Base-by-base conservation (phyloP, 768 basidiomycete genomes). In the Amanita rubescens region DNA sequence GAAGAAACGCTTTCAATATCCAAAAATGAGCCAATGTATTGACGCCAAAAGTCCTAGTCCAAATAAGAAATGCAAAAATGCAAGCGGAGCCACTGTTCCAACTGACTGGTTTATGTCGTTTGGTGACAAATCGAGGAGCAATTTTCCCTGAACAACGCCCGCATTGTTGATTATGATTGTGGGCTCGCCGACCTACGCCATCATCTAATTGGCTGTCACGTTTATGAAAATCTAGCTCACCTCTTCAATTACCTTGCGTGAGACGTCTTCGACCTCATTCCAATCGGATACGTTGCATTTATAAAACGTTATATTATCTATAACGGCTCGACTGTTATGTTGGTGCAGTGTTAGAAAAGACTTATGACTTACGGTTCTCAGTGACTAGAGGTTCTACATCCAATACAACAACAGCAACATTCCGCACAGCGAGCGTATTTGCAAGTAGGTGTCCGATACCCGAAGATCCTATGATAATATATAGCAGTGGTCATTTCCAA, bases 131-230 rank as follows among this genome's bases (percentile, higher is more conserved):
- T 97, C 94, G 11, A 94, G 70, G 30, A 99, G 70, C 2, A 84
- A 70, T 61, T 94, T 94, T 22, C 94, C 93, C 69, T 94, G 90
- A 22, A 89, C 90, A 54, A 96, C 84, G 17, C 94, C 96, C 0
- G 95, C 96, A 63, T 95, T 97, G 71, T 97, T 98, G 60, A 99
- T 75, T 20, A 99, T 71, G 35, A 97, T 78, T 0, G 96, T 96
- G 0, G 90, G 90, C 55, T 88, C 77, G 3, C 91, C 94, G 49
- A 95, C 75, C 90, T 94, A 60, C 25, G 30, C 49, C 42, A 24
- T n/a, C 49, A 30, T 38, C 19, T 22, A 7, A 45, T n/a, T 5
- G 24, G 47, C 43, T 22, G 39, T 3, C n/a, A 32, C 27, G 19
- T 25, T 2, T 15, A 42, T 11, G 25, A 17, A 27, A 9, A 17